phyloP scores from a whole-genome alignment of 345 rosid species.

The Orychophragmus violaceus region DNA sequence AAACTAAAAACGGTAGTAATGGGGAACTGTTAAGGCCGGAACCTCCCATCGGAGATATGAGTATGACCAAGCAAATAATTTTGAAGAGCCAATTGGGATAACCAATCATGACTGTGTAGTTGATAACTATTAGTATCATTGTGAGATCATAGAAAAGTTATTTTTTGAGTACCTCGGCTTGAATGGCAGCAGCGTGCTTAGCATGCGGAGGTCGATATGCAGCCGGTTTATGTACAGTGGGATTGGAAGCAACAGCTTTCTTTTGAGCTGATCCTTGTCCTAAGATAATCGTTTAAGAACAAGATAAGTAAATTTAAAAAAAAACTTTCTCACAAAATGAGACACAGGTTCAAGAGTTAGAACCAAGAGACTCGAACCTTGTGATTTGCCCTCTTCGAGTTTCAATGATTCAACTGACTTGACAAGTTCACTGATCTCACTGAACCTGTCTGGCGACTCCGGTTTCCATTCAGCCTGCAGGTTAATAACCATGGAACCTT shows the following conservation, averaged over 20 bases:
- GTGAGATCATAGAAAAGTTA: background rate
- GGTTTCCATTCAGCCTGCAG: slow-evolving; percentile 91
- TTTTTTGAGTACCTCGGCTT: slow-evolving; percentile 68
- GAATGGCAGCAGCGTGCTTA: slow-evolving; percentile 62
- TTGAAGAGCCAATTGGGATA: background rate
- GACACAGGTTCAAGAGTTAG: background rate
- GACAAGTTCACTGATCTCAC: slow-evolving; percentile 64
- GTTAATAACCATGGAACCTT: background rate
- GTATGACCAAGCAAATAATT: background rate
- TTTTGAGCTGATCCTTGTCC: slow-evolving; percentile 60
- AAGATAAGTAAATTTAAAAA: background rate
- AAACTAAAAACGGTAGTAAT: background rate
- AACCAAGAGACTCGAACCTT: slow-evolving; percentile 40
- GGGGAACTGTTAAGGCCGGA: background rate
- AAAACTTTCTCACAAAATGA: background rate
- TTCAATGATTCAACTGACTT: slow-evolving; percentile 59
- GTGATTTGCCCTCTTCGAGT: slow-evolving; percentile 50
- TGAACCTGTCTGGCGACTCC: slow-evolving; percentile 61
- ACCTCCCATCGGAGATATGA: background rate
- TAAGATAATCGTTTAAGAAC: slow-evolving; percentile 17
- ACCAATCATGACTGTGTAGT: background rate
- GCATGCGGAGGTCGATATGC: slow-evolving; percentile 95
- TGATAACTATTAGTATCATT: background rate
- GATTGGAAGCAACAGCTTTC: slow-evolving; percentile 36
- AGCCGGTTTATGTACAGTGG: slow-evolving; percentile 62